Evolutionary conservation across 1,284 basidiomycete species (phyloP).

Genomic region (Rhodofomes roseus): DNA sequence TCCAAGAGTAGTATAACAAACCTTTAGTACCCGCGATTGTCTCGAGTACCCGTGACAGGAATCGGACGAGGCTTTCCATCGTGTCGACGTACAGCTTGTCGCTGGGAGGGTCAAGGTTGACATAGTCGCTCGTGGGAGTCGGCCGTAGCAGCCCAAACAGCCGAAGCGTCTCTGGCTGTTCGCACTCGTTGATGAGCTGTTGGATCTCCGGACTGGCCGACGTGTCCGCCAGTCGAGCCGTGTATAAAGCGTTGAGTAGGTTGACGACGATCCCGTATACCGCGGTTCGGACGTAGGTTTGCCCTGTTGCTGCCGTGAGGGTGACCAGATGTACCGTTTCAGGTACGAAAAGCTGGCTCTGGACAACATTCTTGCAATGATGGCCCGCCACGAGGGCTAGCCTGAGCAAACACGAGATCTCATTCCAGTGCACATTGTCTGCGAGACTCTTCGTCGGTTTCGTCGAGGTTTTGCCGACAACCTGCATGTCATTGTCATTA

Average conservation of each 20-base stretch:
- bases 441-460: conserved; percentile 58
- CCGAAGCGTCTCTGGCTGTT: conserved; percentile 52
- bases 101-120: conserved; percentile 46
- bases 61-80: conserved; percentile 63
- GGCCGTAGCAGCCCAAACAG: conserved; percentile 72
- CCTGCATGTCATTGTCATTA: conserved; percentile 34
- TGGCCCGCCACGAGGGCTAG: conserved; percentile 72
- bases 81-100: conserved; percentile 64
- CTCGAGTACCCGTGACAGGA: conserved; percentile 65
- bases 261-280: conserved; percentile 82
- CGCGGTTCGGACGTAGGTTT: conserved; percentile 70
- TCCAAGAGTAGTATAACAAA: conserved; percentile 28
- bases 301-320: conserved; percentile 71
- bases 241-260: conserved; percentile 71
- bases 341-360: conserved; percentile 77
- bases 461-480: conserved; percentile 68
- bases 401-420: conserved; percentile 77
- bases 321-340: conserved; percentile 80
- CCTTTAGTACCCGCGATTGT: conserved; percentile 67
- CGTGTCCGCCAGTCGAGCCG: conserved; percentile 55
- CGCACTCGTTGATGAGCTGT: conserved; percentile 58
- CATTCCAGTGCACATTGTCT: conserved; percentile 78
- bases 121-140: conserved; percentile 62
- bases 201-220: conserved; percentile 51
- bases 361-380: conserved; percentile 56